A percentile compares a stretch with the other conserved stretches of the same genome.
Evolutionary conservation across 306 rosid genomes (phyloP).

Genomic region (Potentilla sterilis): DNA sequence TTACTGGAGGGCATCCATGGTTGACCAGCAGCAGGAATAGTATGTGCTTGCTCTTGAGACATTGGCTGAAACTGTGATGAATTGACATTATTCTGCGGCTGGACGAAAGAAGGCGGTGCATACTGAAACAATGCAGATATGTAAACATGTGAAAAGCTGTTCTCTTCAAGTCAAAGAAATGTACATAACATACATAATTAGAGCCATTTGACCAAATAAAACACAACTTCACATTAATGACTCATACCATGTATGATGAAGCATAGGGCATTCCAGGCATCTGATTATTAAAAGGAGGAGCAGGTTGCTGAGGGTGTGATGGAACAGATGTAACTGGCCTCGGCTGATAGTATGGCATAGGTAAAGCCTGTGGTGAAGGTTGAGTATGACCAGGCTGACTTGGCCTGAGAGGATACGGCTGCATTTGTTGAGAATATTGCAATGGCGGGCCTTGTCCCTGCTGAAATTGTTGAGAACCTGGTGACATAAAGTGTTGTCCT

Average conservation of each 20-base stretch:
- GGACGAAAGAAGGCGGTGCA: conserved; percentile 55
- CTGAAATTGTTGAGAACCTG: conserved; percentile 71
- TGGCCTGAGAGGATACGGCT: conserved; percentile 72
- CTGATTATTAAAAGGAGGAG: conserved; percentile 56
- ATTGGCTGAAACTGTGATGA: conserved; percentile 62
- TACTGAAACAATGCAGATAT: conserved; percentile 43
- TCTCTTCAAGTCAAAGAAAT: conserved; percentile 15
- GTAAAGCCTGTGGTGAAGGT: conserved; percentile 64
- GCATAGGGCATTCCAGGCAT: conserved; percentile 75
- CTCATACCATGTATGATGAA: conserved; percentile 68
- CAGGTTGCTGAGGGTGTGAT: conserved; percentile 69
- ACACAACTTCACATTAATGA: conserved; percentile 11
- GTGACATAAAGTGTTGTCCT: conserved; percentile 63
- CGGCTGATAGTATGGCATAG: conserved; percentile 69
- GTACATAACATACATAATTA: neutral
- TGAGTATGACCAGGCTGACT: conserved; percentile 58
- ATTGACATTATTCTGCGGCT: conserved; percentile 64
- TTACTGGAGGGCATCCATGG: conserved; percentile 72
- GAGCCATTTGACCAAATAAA: neutral
- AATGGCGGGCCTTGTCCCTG: conserved; percentile 76
- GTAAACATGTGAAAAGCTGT: conserved; percentile 12
- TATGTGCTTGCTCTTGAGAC: conserved; percentile 67
- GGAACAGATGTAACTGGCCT: conserved; percentile 67
- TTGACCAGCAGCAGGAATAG: conserved; percentile 53
- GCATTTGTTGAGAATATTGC: conserved; percentile 85